Evolutionary conservation across 2,329 filamentous ascomycete genomes (phyloP).

Genomic region (Cladosporium sp.): DNA sequence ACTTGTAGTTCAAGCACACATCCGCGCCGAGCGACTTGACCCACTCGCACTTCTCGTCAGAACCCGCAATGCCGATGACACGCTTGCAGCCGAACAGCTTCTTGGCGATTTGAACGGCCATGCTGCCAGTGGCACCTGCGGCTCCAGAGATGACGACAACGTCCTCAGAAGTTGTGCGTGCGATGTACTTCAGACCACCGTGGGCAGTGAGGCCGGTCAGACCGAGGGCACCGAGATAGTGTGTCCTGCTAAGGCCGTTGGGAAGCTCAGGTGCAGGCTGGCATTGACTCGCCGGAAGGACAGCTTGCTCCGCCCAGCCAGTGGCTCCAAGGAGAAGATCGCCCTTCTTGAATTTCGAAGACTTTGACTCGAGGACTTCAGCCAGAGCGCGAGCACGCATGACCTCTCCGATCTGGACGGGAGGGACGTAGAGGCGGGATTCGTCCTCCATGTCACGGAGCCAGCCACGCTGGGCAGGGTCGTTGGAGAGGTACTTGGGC

Average conservation of each 20-base stretch:
- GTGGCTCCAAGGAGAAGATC: constrained; percentile 38
- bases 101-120: constrained; percentile 58
- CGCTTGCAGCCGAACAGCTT: constrained; percentile 47
- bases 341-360: constrained; percentile 38
- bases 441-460: constrained; percentile 45
- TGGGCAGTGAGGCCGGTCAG: constrained; percentile 51
- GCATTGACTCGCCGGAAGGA: constrained; percentile 39
- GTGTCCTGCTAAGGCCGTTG: constrained; percentile 44
- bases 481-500: constrained; percentile 53
- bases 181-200: constrained; percentile 47
- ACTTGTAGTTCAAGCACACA: constrained; percentile 59
- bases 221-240: constrained; percentile 52
- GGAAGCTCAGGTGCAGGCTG: constrained; percentile 30
- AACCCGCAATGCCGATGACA: constrained; percentile 56
- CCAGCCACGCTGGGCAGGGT: constrained; percentile 57
- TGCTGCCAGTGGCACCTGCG: constrained; percentile 52
- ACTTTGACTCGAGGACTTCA: constrained; percentile 43
- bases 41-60: constrained; percentile 55
- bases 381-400: constrained; percentile 44
- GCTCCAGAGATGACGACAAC: constrained; percentile 53
- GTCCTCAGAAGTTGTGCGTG: constrained; percentile 43
- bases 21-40: constrained; percentile 56
- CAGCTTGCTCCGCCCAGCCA: constrained; percentile 48
- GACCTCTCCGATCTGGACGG: constrained; percentile 44
- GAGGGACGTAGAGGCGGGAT: constrained; percentile 50